Evolutionary conservation across 1,284 basidiomycete genomes (phyloP).

Genomic region (Trichosporon sp.): DNA sequence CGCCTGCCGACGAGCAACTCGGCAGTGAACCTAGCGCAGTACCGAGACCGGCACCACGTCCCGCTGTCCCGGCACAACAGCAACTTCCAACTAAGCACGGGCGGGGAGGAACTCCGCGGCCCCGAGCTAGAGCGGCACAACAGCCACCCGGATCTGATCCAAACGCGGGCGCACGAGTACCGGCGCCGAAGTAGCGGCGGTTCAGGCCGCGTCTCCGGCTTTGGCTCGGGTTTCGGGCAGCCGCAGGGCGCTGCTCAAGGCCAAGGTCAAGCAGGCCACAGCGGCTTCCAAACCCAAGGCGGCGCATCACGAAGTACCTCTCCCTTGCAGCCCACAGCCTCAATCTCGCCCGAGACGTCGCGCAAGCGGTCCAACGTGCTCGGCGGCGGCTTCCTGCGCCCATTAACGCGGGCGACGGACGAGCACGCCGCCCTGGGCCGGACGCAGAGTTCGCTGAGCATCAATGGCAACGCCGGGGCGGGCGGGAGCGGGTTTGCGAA

Average conservation of each 20-base stretch:
- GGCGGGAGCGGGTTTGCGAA: too few relatives aligned
- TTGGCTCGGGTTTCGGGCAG: too few relatives aligned
- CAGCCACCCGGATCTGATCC: conserved; percentile 24
- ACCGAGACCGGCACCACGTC: conserved; percentile 4
- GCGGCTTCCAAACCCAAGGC: too few relatives aligned
- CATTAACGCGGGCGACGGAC: conserved; percentile 32
- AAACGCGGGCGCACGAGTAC: background rate
- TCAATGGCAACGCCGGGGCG: too few relatives aligned
- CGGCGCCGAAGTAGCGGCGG: background rate
- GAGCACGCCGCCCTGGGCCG: conserved; percentile 10
- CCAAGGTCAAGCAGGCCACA: too few relatives aligned
- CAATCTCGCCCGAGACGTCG: conserved; percentile 15
- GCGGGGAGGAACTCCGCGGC: background rate
- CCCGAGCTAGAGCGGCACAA: conserved; percentile 18
- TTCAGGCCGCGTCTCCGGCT: background rate
- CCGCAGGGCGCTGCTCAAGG: too few relatives aligned
- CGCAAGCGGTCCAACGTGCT: conserved; percentile 28
- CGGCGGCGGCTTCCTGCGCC: conserved; percentile 33
- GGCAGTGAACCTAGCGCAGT: conserved; percentile 29
- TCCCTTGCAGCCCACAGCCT: conserved; percentile 4
- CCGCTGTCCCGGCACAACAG: conserved; percentile 15
- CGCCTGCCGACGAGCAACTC: conserved; percentile 24
- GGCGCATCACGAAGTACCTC: conserved; percentile 8
- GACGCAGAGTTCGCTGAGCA: conserved; percentile 5
- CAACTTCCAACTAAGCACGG: conserved; percentile 4